A percentile compares a stretch with the other conserved stretches of the same genome.
phyloP scores from a whole-genome alignment of 1,284 basidiomycete species.

The Erythrobasidium hasegawianum region DNA sequence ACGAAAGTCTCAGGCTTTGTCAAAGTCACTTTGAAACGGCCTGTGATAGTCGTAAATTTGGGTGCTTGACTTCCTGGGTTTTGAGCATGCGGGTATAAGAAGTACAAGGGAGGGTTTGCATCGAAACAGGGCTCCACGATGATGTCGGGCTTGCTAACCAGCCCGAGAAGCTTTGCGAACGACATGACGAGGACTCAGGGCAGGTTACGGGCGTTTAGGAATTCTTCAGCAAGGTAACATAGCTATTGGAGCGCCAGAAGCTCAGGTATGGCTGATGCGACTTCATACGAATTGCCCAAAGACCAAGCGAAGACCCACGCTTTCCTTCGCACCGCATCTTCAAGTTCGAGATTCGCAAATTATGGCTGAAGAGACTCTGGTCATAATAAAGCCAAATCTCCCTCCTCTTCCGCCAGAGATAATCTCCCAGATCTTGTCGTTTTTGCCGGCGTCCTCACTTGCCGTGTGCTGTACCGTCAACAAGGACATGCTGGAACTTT shows the following conservation, averaged over 20 bases:
- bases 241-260: no score
- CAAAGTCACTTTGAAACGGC: not conserved
- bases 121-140: slow-evolving; percentile 16
- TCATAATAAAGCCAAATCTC: no score
- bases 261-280: no score
- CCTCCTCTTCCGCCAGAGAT: slow-evolving; percentile 13
- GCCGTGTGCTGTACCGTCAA: slow-evolving; percentile 3
- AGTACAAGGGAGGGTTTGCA: slow-evolving; percentile 15
- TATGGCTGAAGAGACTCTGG: no score
- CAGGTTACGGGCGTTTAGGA: no score
- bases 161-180: no score
- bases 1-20: not conserved
- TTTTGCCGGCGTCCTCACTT: slow-evolving; percentile 1
- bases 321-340: not conserved
- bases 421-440: slow-evolving; percentile 3
- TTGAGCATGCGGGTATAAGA: slow-evolving; percentile 9
- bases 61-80: slow-evolving; percentile 21
- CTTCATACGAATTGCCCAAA: not conserved
- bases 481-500: not conserved
- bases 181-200: no score
- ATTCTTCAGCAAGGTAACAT: no score
- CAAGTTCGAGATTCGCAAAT: no score
- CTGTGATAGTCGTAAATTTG: slow-evolving; percentile 1
- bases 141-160: slow-evolving; percentile 8
- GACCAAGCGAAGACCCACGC: not conserved